Conservation (phyloP, 352 stramenopile species). For the Globisporangium mamillatum region DNA sequence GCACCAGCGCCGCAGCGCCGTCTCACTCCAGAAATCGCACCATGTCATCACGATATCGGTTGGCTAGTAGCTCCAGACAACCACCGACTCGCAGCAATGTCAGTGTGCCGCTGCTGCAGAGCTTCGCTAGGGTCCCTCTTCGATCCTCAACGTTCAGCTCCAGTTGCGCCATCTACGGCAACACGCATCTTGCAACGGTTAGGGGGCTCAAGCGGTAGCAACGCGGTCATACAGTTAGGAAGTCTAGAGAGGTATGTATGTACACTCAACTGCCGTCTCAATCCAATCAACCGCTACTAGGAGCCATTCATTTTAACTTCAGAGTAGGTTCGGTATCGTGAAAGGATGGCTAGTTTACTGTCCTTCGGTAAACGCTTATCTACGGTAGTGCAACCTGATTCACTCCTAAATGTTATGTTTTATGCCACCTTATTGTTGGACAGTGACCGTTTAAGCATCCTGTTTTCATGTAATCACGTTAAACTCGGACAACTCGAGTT, state of each 20-base stretch:
- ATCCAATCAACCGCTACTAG: not conserved
- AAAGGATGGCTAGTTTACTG: not conserved
- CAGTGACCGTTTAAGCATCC: not conserved
- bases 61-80: not conserved
- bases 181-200: slow-evolving; percentile 32
- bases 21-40: slow-evolving; percentile 1
- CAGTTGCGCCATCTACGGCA: slow-evolving; percentile 15
- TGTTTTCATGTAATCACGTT: not conserved
- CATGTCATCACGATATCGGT: slow-evolving; percentile 2
- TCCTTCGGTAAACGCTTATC: not conserved
- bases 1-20: not conserved
- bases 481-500: not conserved
- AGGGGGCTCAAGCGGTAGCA: slow-evolving; percentile 25
- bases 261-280: not conserved
- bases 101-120: slow-evolving; percentile 7
- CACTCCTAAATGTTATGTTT: not conserved
- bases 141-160: not conserved
- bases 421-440: not conserved
- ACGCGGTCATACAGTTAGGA: not conserved
- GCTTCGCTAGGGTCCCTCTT: not conserved
- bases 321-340: not conserved
- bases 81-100: not conserved
- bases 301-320: slow-evolving; percentile 3
- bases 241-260: not conserved
- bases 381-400: not conserved